Evolutionary conservation across 495 filamentous ascomycete species (phyloP).

Genomic region (Penicillium cataractarum): DNA sequence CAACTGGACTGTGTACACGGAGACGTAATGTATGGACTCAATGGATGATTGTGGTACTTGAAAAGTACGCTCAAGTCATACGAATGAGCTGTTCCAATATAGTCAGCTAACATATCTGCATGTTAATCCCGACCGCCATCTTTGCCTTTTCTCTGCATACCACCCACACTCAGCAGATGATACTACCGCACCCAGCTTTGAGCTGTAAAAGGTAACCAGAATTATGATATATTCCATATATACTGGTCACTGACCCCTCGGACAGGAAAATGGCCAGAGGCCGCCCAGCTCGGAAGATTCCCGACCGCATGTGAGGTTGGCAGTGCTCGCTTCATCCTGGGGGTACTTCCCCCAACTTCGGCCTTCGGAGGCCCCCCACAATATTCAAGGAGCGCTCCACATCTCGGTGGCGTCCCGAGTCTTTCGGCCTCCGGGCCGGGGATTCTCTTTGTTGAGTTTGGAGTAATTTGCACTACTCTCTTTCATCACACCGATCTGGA

Average conservation of each 20-base stretch:
- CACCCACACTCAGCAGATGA: background rate
- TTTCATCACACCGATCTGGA: background rate
- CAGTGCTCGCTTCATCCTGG: background rate
- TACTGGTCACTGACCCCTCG: background rate
- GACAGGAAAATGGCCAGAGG: background rate
- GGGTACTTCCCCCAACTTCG: background rate
- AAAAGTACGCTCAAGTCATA: background rate
- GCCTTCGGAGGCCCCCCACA: background rate
- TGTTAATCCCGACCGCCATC: background rate
- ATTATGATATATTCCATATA: background rate
- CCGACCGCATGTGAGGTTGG: background rate
- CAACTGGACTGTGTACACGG: background rate
- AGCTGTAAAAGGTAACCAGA: background rate
- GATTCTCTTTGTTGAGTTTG: background rate
- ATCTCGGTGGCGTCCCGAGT: conserved; percentile 1
- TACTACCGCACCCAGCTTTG: background rate
- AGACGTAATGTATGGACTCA: background rate
- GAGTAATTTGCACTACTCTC: background rate
- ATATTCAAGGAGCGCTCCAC: background rate
- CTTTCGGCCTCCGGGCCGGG: background rate
- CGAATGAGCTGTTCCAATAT: background rate
- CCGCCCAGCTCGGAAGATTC: background rate
- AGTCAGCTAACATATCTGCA: background rate
- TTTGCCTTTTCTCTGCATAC: background rate
- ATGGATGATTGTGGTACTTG: background rate